phyloP scores from a whole-genome alignment of 1,139 yeast genomes.

The Yarrowia galli region DNA sequence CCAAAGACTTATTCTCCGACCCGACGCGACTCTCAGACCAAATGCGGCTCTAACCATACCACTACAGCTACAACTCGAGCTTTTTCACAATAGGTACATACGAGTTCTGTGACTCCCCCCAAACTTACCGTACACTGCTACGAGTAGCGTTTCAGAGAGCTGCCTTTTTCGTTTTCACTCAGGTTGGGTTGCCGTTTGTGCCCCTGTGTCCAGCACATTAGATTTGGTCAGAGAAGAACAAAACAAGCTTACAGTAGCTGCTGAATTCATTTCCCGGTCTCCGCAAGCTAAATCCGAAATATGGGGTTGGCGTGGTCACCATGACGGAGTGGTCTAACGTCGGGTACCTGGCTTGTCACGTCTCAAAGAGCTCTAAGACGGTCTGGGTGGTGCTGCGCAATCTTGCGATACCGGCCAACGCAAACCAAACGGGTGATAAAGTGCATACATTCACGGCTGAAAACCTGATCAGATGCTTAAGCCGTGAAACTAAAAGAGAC shows the following conservation, averaged over 20 bases:
- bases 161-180: not conserved
- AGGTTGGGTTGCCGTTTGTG: not conserved
- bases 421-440: constrained; percentile 7
- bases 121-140: not conserved
- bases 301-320: not conserved
- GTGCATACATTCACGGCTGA: constrained; percentile 25
- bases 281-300: constrained; percentile 11
- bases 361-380: not conserved
- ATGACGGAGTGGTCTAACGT: not conserved
- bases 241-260: not conserved
- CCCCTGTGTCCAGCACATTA: constrained; percentile 1
- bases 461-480: constrained; percentile 8
- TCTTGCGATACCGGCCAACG: not conserved
- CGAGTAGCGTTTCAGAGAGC: not conserved
- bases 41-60: not conserved
- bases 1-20: no score
- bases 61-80: not conserved
- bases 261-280: constrained; percentile 16
- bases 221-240: not conserved
- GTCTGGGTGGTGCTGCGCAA: not conserved
- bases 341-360: not conserved
- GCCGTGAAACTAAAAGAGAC: constrained; percentile 31
- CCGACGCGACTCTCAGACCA: not conserved
- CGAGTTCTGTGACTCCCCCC: not conserved
- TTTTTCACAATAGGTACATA: no score